These are phyloP conservation scores for Sporisorium graminicola DNA, from an alignment of 1,284 basidiomycete genomes.

Conservation along the genomic window DNA sequence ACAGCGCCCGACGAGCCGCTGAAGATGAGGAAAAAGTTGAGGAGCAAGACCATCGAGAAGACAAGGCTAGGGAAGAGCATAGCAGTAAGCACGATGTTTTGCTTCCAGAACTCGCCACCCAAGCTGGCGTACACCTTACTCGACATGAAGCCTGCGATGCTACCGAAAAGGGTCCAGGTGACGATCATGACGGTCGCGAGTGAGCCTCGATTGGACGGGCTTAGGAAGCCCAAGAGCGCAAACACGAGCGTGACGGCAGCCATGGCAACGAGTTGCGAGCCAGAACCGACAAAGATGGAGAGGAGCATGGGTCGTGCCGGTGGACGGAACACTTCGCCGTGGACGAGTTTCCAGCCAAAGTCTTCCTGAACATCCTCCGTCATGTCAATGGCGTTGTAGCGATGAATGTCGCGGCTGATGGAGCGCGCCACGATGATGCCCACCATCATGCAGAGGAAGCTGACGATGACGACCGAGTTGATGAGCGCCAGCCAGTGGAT, in stretches of 20 bases:
- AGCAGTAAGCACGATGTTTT: slow-evolving; percentile 88
- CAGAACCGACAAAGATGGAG: slow-evolving; percentile 89
- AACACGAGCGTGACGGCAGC: slow-evolving; percentile 92
- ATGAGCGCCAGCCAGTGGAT: slow-evolving; percentile 87
- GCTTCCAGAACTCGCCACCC: slow-evolving; percentile 83
- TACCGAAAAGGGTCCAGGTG: slow-evolving; percentile 92
- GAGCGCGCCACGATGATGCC: slow-evolving; percentile 88
- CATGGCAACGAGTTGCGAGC: slow-evolving; percentile 90
- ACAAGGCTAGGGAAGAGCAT: slow-evolving; percentile 86
- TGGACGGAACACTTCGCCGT: slow-evolving; percentile 93
- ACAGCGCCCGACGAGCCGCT: slow-evolving; percentile 93
- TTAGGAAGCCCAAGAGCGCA: slow-evolving; percentile 95
- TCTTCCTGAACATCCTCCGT: slow-evolving; percentile 97
- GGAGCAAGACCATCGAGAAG: slow-evolving; percentile 55
- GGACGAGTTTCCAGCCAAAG: slow-evolving; percentile 97
- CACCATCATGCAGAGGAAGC: slow-evolving; percentile 90
- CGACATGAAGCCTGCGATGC: slow-evolving; percentile 90
- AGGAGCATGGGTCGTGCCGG: slow-evolving; percentile 81
- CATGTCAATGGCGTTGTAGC: slow-evolving; percentile 95
- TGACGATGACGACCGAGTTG: slow-evolving; percentile 80
- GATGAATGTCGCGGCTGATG: slow-evolving; percentile 89
- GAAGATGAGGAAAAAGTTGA: slow-evolving; percentile 75
- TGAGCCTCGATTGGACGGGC: slow-evolving; percentile 93
- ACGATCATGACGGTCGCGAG: slow-evolving; percentile 96
- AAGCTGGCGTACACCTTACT: slow-evolving; percentile 85